Conservation (phyloP, 257 asterid species). For the Gynochthodes officinalis region DNA sequence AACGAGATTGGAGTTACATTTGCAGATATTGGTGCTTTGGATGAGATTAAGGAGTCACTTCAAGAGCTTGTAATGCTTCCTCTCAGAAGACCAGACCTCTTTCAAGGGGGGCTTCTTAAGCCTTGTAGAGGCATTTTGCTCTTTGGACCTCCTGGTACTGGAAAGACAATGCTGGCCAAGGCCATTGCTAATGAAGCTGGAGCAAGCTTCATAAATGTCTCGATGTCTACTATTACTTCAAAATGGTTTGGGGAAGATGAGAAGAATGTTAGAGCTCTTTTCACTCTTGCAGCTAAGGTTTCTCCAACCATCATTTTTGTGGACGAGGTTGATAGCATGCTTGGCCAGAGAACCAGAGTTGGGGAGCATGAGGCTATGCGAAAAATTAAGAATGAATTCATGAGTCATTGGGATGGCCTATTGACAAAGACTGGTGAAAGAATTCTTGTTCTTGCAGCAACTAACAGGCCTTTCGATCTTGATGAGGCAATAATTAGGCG, state of each 20-base stretch:
- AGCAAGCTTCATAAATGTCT: constrained; percentile 94
- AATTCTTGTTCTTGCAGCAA: constrained; percentile 98
- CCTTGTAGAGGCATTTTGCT: constrained; percentile 98
- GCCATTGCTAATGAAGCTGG: constrained; percentile 98
- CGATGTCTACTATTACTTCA: constrained; percentile 96
- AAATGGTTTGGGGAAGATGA: constrained; percentile 99
- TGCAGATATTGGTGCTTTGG: constrained; percentile 82
- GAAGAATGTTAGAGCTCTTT: constrained; percentile 92
- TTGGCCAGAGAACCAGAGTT: constrained; percentile 89
- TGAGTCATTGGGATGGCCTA: constrained; percentile 97
- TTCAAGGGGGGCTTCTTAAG: constrained; percentile 92
- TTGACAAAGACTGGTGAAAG: constrained; percentile 86
- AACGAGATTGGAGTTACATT: constrained; percentile 86
- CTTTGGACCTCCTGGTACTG: constrained; percentile 99
- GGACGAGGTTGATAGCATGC: constrained; percentile 99
- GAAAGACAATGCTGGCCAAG: constrained; percentile 99
- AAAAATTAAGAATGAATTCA: constrained; percentile 89
- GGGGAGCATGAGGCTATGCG: constrained; percentile 99
- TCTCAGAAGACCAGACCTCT: constrained; percentile 92
- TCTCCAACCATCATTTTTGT: constrained; percentile 92
- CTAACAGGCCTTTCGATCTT: constrained; percentile 97
- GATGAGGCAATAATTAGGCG: constrained; percentile 98
- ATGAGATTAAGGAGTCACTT: constrained; percentile 85
- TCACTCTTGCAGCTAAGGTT: constrained; percentile 94
- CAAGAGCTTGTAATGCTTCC: constrained; percentile 99